A percentile compares a stretch with the other conserved stretches of the same genome.
These are phyloP conservation scores for Fibroporia radiculosa DNA, from an alignment of 768 basidiomycete species.

Conservation along the genomic window DNA sequence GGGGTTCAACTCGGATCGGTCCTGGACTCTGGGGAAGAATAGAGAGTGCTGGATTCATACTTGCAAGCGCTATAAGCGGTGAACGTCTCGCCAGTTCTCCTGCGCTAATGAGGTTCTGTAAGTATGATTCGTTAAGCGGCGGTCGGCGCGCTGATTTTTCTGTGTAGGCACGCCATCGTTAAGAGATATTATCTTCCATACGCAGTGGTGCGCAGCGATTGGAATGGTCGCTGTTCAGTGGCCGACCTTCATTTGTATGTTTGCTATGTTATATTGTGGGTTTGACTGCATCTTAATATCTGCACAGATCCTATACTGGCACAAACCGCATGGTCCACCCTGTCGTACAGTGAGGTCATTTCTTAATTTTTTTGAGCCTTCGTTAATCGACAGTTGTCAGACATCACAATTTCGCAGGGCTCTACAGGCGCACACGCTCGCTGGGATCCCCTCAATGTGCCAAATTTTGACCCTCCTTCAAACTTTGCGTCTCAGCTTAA, in stretches of 20 bases:
- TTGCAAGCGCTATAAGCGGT: constrained; percentile 90
- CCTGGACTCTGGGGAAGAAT: constrained; percentile 61
- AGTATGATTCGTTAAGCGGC: constrained; percentile 23
- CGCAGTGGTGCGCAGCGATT: constrained; percentile 85
- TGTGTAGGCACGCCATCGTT: constrained; percentile 79
- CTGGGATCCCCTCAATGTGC: constrained; percentile 60
- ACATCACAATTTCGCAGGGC: constrained; percentile 61
- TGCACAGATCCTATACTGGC: constrained; percentile 78
- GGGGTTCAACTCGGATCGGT: constrained; percentile 54
- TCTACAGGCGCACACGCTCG: constrained; percentile 35
- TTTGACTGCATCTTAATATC: constrained; percentile 4
- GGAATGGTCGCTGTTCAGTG: constrained; percentile 94
- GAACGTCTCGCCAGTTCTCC: constrained; percentile 80
- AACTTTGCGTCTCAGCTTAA: constrained; percentile 66
- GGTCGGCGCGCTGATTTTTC: constrained; percentile 5
- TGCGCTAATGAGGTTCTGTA: constrained; percentile 84
- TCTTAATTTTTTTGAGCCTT: constrained; percentile 5
- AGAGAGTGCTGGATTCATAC: constrained; percentile 80
- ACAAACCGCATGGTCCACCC: constrained; percentile 83
- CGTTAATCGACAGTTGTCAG: constrained; percentile 30
- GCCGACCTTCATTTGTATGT: constrained; percentile 85
- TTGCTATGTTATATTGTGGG: background rate
- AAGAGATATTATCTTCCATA: constrained; percentile 87
- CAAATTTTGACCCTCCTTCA: constrained; percentile 56
- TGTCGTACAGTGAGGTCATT: constrained; percentile 52